Evolutionary conservation across 176 grass and related monocot genomes (phyloP).

Genomic region (Melocanna baccifera): DNA sequence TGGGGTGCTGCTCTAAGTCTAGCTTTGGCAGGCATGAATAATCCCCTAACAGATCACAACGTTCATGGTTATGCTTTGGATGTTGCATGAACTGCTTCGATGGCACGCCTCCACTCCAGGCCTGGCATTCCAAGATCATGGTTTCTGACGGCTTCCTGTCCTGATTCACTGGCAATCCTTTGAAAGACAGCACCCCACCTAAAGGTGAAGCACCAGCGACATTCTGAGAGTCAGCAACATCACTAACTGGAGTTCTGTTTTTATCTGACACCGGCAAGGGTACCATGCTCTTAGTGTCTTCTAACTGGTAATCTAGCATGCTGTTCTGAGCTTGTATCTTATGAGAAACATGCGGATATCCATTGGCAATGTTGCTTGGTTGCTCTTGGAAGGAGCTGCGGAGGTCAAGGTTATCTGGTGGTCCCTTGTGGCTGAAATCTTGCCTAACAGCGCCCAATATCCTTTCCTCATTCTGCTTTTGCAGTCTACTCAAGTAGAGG

Average conservation of each 20-base stretch:
- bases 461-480: slow-evolving; percentile 87
- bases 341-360: slow-evolving; percentile 31
- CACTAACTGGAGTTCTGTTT: slow-evolving; percentile 33
- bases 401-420: slow-evolving; percentile 49
- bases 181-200: slow-evolving; percentile 67
- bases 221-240: slow-evolving; percentile 38
- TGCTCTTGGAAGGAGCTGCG: slow-evolving; percentile 51
- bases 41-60: slow-evolving; percentile 66
- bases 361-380: slow-evolving; percentile 33
- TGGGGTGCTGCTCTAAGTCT: slow-evolving; percentile 45
- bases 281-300: slow-evolving; percentile 39
- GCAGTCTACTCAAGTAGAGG: slow-evolving; percentile 92
- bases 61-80: slow-evolving; percentile 71
- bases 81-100: slow-evolving; percentile 82
- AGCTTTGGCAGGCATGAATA: slow-evolving; percentile 77
- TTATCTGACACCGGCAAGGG: slow-evolving; percentile 36
- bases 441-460: slow-evolving; percentile 42
- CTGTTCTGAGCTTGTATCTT: slow-evolving; percentile 48
- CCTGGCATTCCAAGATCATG: slow-evolving; percentile 51
- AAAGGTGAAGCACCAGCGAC: slow-evolving; percentile 37
- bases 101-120: slow-evolving; percentile 45
- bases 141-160: slow-evolving; percentile 56
- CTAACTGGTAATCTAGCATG: slow-evolving; percentile 38
- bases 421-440: slow-evolving; percentile 56
- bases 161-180: slow-evolving; percentile 43